phyloP scores from a whole-genome alignment of 1,284 basidiomycete species.

The Ganoderma resinaceum region DNA sequence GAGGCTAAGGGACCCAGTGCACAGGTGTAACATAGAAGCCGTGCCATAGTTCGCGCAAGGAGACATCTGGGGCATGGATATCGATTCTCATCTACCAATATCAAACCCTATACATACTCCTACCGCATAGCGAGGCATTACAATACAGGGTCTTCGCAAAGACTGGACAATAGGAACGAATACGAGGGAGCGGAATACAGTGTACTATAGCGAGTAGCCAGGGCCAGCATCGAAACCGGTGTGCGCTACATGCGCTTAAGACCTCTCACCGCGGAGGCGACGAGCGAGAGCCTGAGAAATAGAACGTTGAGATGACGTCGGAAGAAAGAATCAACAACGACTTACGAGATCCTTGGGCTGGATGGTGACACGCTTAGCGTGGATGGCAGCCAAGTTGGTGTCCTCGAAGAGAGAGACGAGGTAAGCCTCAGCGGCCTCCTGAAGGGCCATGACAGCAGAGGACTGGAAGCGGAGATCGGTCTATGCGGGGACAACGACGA shows the following conservation, averaged over 20 bases:
- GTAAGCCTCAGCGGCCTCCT: constrained; percentile 97
- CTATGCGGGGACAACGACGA: constrained; percentile 42
- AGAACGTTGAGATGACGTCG: not conserved
- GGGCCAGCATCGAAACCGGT: constrained; percentile 2
- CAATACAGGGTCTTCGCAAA: constrained; percentile 26
- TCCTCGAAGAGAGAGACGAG: constrained; percentile 95
- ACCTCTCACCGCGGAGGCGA: constrained; percentile 89
- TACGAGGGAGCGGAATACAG: constrained; percentile 23
- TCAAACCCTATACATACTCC: constrained; percentile 22
- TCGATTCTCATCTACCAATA: constrained; percentile 17
- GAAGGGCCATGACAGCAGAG: constrained; percentile 93
- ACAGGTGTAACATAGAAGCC: not conserved
- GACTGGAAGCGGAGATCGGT: constrained; percentile 98
- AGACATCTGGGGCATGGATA: constrained; percentile 11
- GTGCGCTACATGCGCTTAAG: constrained; percentile 54
- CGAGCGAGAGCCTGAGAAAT: constrained; percentile 73
- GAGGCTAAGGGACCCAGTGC: not conserved
- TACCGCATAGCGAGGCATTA: constrained; percentile 22
- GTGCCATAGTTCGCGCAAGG: not conserved
- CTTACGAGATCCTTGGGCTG: constrained; percentile 81
- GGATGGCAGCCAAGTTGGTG: constrained; percentile 93
- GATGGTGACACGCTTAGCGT: constrained; percentile 93
- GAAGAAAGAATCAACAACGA: constrained; percentile 10
- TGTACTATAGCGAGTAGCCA: constrained; percentile 24
- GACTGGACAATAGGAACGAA: constrained; percentile 26